These are phyloP conservation scores for Trichophyton verrucosum DNA, from an alignment of 2,329 filamentous ascomycete species.

Conservation along the genomic window DNA sequence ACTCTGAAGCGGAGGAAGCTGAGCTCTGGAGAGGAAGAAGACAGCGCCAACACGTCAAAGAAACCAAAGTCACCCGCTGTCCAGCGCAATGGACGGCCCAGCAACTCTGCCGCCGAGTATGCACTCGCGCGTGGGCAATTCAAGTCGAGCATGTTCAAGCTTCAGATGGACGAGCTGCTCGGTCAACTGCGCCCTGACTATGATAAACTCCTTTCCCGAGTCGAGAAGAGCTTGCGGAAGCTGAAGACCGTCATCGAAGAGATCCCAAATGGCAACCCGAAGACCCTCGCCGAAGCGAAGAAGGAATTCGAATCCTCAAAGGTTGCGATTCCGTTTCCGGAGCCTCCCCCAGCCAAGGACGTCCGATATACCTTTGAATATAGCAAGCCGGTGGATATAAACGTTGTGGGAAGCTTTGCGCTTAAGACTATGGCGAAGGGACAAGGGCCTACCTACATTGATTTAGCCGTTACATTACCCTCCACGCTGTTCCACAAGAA, in stretches of 20 bases:
- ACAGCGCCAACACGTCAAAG: slow-evolving; percentile 14
- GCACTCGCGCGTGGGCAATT: slow-evolving; percentile 41
- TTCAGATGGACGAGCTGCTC: slow-evolving; percentile 54
- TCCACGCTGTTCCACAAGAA: slow-evolving; percentile 72
- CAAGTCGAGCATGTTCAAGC: slow-evolving; percentile 55
- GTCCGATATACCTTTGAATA: slow-evolving; percentile 74
- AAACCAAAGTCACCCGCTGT: slow-evolving; percentile 6
- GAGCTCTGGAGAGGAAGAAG: slow-evolving; percentile 24
- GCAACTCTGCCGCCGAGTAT: slow-evolving; percentile 23
- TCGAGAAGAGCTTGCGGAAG: slow-evolving; percentile 43
- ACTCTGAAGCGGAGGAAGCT: slow-evolving; percentile 38
- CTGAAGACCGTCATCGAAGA: slow-evolving; percentile 47
- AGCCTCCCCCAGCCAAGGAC: slow-evolving; percentile 63
- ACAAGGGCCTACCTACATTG: slow-evolving; percentile 47
- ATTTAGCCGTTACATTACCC: slow-evolving; percentile 83
- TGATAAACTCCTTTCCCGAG: slow-evolving; percentile 42
- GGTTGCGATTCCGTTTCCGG: slow-evolving; percentile 69
- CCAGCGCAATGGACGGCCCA: slow-evolving; percentile 11
- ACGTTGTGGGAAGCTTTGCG: slow-evolving; percentile 80
- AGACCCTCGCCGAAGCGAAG: slow-evolving; percentile 52
- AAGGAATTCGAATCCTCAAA: slow-evolving; percentile 55
- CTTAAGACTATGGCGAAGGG: slow-evolving; percentile 59
- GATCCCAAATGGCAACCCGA: slow-evolving; percentile 39
- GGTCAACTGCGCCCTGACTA: slow-evolving; percentile 46
- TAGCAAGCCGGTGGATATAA: slow-evolving; percentile 61